Base-by-base conservation (phyloP, 352 stramenopile species). In the Pythium apleroticum region DNA sequence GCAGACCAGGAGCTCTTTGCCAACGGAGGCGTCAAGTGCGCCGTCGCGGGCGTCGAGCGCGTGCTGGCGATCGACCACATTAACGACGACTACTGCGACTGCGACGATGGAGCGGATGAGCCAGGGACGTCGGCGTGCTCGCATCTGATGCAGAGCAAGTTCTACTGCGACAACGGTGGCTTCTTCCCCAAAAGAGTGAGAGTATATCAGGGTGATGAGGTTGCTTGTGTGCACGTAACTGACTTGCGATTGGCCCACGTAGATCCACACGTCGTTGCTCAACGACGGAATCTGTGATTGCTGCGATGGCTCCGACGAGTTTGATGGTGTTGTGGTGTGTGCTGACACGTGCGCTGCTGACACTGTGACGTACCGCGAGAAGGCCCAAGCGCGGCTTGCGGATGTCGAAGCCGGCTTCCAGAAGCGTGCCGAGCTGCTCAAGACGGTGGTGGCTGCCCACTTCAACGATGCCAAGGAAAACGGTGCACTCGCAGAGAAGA, bases 231-330 rank as follows among this genome's bases (percentile, higher is more conserved):
- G 4, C 14, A 22, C 25, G n/a, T 20, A 27, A 39, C 35, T 49
- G 15, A 56, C 17, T 20, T 25, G 1, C 14, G 6, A 14, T 41
- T 62, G 35, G 37, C 19, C n/a, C 43, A 4, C 15, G 27, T 75
- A 86, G 68, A 86, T 91, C 37, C 84, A 90, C 12, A 85, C 85
- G 6, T 98, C 90, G 1, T 73, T 87, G 17, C 68, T 99, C 25
- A 74, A 96, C 45, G 97, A 99, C 71, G 93, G 91, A 11, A 84
- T 99, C 57, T 99, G 97, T 68, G 97, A 99, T 80, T 99, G 97
- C 74, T 99, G 97, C 60, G 96, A 99, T 69, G 97, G 96, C 12
- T 85, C 83, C 15, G 96, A 99, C 63, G 97, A 99, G 65, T 73
- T 72, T 49, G n/a, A 68, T 31, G 20, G 15, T 14, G 12, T 14